phyloP scores from a whole-genome alignment of 345 rosid genomes.

The Syzygium grande region DNA sequence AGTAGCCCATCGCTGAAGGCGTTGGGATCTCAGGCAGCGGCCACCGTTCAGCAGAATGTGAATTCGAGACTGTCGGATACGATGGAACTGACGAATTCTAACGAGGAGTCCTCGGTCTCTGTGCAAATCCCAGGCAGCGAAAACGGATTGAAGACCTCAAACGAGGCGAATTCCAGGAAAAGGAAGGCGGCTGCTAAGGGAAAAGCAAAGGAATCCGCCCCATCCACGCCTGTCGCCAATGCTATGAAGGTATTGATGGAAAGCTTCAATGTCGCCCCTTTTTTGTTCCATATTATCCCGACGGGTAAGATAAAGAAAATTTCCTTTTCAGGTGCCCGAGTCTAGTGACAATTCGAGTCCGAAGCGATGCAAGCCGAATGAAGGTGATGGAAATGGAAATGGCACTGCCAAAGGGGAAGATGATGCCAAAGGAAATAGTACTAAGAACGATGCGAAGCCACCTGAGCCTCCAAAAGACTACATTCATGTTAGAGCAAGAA shows the following conservation, averaged over 20 bases:
- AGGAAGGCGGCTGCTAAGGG: constrained; percentile 26
- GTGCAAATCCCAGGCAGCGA: not conserved
- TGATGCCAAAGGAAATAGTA: constrained; percentile 5
- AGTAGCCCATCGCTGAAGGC: constrained; percentile 11
- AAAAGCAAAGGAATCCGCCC: constrained; percentile 19
- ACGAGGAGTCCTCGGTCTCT: constrained; percentile 11
- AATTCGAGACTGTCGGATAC: not conserved
- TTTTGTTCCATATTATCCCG: not conserved
- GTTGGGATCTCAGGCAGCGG: not conserved
- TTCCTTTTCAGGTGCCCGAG: not conserved
- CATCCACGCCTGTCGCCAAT: constrained; percentile 2
- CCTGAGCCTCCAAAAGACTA: constrained; percentile 35
- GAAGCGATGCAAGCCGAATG: constrained; percentile 34
- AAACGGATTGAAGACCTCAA: not conserved
- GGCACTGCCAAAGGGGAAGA: constrained; percentile 15
- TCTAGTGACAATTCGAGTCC: constrained; percentile 16
- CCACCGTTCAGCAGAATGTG: not conserved
- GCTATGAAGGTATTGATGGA: constrained; percentile 8
- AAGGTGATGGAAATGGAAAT: constrained; percentile 17
- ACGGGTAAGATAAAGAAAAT: not conserved
- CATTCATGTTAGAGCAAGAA: constrained; percentile 45
- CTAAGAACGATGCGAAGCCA: constrained; percentile 4
- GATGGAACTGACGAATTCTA: constrained; percentile 2
- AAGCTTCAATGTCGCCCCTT: not conserved
- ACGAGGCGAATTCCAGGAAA: constrained; percentile 17